A percentile compares a stretch with the other conserved stretches of the same genome.
These are phyloP conservation scores for Calonectria fujianensis DNA, from an alignment of 2,329 filamentous ascomycete genomes.

Conservation along the genomic window DNA sequence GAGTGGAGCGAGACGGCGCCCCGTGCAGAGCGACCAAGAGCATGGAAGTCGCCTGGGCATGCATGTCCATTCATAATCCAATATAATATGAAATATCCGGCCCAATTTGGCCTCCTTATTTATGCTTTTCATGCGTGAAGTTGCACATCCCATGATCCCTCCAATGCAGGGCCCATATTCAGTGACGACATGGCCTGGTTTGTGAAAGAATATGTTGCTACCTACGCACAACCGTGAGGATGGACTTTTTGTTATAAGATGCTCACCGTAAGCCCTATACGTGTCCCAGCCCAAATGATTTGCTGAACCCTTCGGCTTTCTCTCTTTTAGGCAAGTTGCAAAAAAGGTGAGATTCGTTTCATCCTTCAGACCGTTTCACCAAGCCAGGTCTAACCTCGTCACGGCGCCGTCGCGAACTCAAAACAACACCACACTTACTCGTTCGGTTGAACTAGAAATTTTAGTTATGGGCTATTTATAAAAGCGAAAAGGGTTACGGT, in stretches of 20 bases:
- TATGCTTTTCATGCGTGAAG: background rate
- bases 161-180: background rate
- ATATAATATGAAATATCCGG: conserved; percentile 5
- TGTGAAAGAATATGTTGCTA: background rate
- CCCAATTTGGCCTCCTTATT: background rate
- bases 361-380: background rate
- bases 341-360: background rate
- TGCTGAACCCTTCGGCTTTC: conserved; percentile 4
- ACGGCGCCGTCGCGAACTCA: background rate
- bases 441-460: too few species aligned
- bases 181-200: background rate
- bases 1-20: conserved; percentile 11
- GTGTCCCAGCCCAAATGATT: conserved; percentile 2
- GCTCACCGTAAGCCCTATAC: conserved; percentile 20
- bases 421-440: background rate
- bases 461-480: background rate
- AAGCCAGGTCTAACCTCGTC: background rate
- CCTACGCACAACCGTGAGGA: background rate
- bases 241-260: background rate
- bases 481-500: background rate
- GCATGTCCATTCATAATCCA: conserved; percentile 11
- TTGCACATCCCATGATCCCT: background rate
- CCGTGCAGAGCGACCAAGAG: background rate
- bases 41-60: background rate
- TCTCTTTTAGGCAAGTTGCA: conserved; percentile 26